Evolutionary conservation across 495 filamentous ascomycete species (phyloP).

Genomic region (Penicillium angulare): DNA sequence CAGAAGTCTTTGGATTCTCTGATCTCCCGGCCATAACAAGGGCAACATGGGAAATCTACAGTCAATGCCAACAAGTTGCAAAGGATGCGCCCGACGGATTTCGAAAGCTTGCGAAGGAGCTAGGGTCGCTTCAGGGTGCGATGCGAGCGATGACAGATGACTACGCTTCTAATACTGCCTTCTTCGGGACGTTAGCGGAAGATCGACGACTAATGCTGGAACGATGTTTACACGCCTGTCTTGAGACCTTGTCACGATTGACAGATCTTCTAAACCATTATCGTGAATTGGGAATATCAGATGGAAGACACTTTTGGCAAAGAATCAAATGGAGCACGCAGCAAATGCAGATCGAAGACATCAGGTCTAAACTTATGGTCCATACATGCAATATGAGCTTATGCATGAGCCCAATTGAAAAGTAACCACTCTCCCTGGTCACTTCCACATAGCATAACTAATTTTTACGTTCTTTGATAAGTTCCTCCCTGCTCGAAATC

Average conservation of each 20-base stretch:
- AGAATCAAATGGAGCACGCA: slow-evolving; percentile 36
- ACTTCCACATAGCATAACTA: neutral
- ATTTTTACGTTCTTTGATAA: slow-evolving; percentile 17
- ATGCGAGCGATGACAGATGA: slow-evolving; percentile 30
- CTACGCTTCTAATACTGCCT: slow-evolving; percentile 26
- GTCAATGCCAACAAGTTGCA: slow-evolving; percentile 31
- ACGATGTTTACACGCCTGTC: slow-evolving; percentile 27
- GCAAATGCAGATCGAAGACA: slow-evolving; percentile 29
- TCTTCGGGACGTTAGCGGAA: slow-evolving; percentile 26
- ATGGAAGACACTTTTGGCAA: slow-evolving; percentile 34
- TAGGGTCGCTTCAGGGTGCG: slow-evolving; percentile 32
- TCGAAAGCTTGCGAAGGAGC: slow-evolving; percentile 32
- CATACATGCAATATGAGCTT: slow-evolving; percentile 35
- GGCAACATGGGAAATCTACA: slow-evolving; percentile 37
- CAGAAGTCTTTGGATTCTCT: slow-evolving; percentile 22
- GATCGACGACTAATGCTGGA: slow-evolving; percentile 27
- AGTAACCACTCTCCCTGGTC: slow-evolving; percentile 18
- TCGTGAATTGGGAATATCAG: slow-evolving; percentile 22
- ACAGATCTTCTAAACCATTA: slow-evolving; percentile 29
- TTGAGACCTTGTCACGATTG: slow-evolving; percentile 26
- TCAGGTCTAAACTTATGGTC: slow-evolving; percentile 37
- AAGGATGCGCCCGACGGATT: slow-evolving; percentile 38
- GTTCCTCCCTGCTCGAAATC: slow-evolving; percentile 26
- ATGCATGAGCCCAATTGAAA: slow-evolving; percentile 37
- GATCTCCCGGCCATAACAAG: slow-evolving; percentile 33